Evolutionary conservation across 805 yeast genomes (phyloP).

Genomic region (Starmerella roubikii): DNA sequence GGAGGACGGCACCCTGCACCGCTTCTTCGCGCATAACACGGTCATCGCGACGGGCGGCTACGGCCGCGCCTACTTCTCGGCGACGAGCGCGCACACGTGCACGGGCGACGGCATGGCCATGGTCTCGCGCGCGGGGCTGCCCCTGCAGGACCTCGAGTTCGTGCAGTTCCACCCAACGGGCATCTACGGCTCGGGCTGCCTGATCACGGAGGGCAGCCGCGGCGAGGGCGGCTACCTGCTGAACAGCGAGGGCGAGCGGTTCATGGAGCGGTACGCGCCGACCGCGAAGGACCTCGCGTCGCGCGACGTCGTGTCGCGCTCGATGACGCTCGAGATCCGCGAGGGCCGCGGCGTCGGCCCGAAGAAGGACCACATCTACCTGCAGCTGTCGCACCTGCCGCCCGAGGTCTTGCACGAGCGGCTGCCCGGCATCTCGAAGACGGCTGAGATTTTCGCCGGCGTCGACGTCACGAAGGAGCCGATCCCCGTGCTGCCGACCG

Average conservation of each 20-base stretch:
- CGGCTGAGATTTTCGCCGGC: slow-evolving; percentile 97
- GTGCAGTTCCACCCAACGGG: slow-evolving; percentile 99
- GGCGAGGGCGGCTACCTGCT: slow-evolving; percentile 99
- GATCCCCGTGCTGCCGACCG: slow-evolving; percentile 95
- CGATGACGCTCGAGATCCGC: slow-evolving; percentile 95
- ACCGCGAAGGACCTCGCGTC: slow-evolving; percentile 97
- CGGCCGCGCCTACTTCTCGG: slow-evolving; percentile 96
- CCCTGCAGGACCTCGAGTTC: slow-evolving; percentile 92
- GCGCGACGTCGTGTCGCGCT: slow-evolving; percentile 95
- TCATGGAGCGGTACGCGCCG: slow-evolving; percentile 99
- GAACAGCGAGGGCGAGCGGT: slow-evolving; percentile 96
- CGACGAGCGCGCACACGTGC: slow-evolving; percentile 99
- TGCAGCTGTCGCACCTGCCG: slow-evolving; percentile 90
- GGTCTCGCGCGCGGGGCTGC: slow-evolving; percentile 97
- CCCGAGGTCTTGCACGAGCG: slow-evolving; percentile 84
- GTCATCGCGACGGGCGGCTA: slow-evolving; percentile 97
- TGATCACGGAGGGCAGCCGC: slow-evolving; percentile 98
- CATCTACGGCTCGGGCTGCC: slow-evolving; percentile 97
- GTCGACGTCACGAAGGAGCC: slow-evolving; percentile 99
- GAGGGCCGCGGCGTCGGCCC: slow-evolving; percentile 99
- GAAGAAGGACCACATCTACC: slow-evolving; percentile 82
- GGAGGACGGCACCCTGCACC: slow-evolving; percentile 96
- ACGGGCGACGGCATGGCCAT: slow-evolving; percentile 98
- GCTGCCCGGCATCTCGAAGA: slow-evolving; percentile 97
- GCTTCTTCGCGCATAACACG: slow-evolving; percentile 94